Evolutionary conservation across 2,329 filamentous ascomycete species (phyloP), one percentile per base, ranked within the genome.

Genomic region (Curvularia verruculosa): DNA sequence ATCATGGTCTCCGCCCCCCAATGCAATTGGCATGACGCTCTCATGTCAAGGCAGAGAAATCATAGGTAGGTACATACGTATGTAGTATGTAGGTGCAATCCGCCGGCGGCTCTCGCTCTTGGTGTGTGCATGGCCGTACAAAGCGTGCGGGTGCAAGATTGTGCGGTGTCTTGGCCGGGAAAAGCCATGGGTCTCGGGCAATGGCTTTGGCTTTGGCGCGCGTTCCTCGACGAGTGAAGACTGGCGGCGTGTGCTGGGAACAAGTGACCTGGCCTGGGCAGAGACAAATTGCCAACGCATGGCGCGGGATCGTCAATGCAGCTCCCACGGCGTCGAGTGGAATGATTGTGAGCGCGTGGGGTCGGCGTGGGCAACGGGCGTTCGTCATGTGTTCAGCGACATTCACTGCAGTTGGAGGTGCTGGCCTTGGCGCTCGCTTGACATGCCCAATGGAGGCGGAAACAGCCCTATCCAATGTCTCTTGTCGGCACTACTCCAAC

Each of bases 121-220:
- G n/a, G n/a, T n/a, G n/a, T n/a, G n/a, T n/a, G 19, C 19, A 57
- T 54, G 60, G 31, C 24, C 45, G 49, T 49, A 49, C 41, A 28
- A 53, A 57, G 54, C 53, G 49, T 54, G 54, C 34, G 49, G 28
- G 43, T 60, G 58, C 59, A 65, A 65, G 61, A 61, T 65, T 60
- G 57, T 47, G 28, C 54, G 37, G 64, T 56, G 64, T 56, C 70
- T 70, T 73, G 71, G 72, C 72, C 67, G 68, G 65, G 56, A 60
- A n/a, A 62, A 43, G 28, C 56, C 18, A 54, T 55, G 31, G 55
- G 65, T 65, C 65, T 68, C 62, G 47, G 53, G 10, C 44, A 1
- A 49, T 52, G 54, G 56, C n/a, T n/a, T n/a, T 31, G 29, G 7
- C 15, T 29, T 52, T 52, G 53, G 49, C 45, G 43, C 53, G 24